Evolutionary conservation across 108 stramenopile species (phyloP).

Genomic region (Bacterosira constricta): DNA sequence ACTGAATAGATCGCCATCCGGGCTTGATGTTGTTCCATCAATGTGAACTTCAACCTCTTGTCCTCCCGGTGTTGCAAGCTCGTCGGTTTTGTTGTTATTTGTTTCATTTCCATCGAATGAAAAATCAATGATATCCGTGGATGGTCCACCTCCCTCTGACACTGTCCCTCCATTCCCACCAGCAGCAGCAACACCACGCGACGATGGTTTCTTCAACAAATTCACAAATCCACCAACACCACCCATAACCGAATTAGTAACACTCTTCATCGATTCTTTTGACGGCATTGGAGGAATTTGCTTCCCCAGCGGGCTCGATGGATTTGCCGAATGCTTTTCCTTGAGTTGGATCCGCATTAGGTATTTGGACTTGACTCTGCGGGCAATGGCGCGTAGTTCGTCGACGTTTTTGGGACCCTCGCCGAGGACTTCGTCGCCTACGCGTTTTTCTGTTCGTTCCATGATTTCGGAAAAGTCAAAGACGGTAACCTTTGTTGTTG

Average conservation of each 20-base stretch:
- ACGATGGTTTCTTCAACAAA: constrained; percentile 12
- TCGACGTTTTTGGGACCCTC: constrained; percentile 80
- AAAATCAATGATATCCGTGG: not conserved
- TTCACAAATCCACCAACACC: constrained; percentile 39
- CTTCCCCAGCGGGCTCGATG: not conserved
- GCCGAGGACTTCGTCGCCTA: constrained; percentile 79
- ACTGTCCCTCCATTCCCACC: not conserved
- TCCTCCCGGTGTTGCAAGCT: not conserved
- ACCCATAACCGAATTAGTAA: constrained; percentile 31
- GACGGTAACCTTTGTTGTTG: constrained; percentile 67
- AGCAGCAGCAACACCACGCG: not conserved
- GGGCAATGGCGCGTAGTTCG: constrained; percentile 72
- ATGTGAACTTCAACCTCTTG: not conserved
- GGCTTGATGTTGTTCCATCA: not conserved
- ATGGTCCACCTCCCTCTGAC: not conserved
- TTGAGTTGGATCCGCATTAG: constrained; percentile 38
- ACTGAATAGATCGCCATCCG: not conserved
- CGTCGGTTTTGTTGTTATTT: not conserved
- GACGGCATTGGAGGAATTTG: constrained; percentile 1
- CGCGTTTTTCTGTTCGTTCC: constrained; percentile 77
- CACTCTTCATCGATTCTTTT: constrained; percentile 41
- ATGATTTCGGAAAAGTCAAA: constrained; percentile 88
- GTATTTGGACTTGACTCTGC: constrained; percentile 63
- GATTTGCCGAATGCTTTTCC: constrained; percentile 47
- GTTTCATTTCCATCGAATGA: not conserved